phyloP scores from a whole-genome alignment of 148 eudicot species.

The Heliamphora exappendiculata region DNA sequence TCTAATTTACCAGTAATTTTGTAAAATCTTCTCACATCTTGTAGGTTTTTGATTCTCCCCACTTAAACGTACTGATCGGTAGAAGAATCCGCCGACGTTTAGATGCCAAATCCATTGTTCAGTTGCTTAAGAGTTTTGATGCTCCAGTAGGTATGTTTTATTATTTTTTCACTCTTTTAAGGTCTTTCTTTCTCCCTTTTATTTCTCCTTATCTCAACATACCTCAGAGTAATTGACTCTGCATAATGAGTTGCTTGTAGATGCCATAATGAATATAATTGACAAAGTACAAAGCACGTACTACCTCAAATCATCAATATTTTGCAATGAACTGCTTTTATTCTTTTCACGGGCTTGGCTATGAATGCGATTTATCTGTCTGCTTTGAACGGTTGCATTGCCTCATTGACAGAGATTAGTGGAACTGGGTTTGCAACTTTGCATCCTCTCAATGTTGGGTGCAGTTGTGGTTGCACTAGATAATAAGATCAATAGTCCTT shows the following conservation, averaged over 20 bases:
- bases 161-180: background rate
- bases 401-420: background rate
- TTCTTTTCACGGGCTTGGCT: slow-evolving; percentile 4
- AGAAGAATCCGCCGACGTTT: slow-evolving; percentile 54
- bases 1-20: background rate
- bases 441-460: background rate
- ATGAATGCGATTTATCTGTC: background rate
- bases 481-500: background rate
- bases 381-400: background rate
- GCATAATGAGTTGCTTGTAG: background rate
- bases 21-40: slow-evolving; percentile 8
- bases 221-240: background rate
- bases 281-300: background rate
- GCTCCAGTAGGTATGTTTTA: slow-evolving; percentile 63
- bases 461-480: background rate
- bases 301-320: background rate
- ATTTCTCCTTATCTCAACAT: background rate
- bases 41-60: slow-evolving; percentile 92
- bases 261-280: background rate
- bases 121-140: slow-evolving; percentile 58
- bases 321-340: background rate
- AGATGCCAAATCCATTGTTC: slow-evolving; percentile 75
- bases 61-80: slow-evolving; percentile 57
- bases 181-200: background rate
- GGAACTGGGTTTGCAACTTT: background rate